Evolutionary conservation across 73 alveolate species (phyloP).

Genomic region (Paramecium sexaurelia): DNA sequence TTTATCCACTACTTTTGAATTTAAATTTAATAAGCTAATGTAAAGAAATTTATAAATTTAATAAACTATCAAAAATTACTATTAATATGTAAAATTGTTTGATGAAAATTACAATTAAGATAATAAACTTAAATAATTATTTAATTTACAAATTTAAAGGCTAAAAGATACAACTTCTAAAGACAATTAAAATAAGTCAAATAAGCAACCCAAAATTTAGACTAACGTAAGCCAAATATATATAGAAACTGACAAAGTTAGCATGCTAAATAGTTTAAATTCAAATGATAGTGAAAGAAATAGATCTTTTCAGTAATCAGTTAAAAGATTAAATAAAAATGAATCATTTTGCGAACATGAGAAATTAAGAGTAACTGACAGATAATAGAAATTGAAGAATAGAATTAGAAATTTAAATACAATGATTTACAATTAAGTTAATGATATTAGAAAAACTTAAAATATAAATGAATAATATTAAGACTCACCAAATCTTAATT

Average conservation of each 20-base stretch:
- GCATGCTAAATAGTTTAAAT: background rate
- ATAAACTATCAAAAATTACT: background rate
- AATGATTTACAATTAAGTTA: background rate
- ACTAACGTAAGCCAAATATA: background rate
- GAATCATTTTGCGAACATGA: background rate
- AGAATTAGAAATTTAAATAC: background rate
- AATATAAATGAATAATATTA: background rate
- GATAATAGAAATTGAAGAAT: background rate
- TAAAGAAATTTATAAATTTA: background rate
- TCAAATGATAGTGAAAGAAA: background rate
- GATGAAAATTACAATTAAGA: background rate
- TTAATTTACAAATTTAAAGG: background rate
- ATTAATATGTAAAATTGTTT: background rate
- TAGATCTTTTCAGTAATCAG: background rate
- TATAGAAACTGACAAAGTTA: background rate
- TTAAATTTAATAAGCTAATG: slow-evolving; percentile 14
- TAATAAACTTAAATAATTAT: background rate
- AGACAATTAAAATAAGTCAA: background rate
- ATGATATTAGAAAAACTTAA: background rate
- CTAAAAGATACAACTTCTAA: background rate
- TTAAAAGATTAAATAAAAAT: background rate
- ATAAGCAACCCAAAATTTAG: background rate
- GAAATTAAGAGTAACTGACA: background rate
- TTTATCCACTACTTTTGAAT: background rate
- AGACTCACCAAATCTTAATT: background rate